These are phyloP conservation scores for Paramecium primaurelia DNA, from an alignment of 73 alveolate genomes.

Conservation along the genomic window DNA sequence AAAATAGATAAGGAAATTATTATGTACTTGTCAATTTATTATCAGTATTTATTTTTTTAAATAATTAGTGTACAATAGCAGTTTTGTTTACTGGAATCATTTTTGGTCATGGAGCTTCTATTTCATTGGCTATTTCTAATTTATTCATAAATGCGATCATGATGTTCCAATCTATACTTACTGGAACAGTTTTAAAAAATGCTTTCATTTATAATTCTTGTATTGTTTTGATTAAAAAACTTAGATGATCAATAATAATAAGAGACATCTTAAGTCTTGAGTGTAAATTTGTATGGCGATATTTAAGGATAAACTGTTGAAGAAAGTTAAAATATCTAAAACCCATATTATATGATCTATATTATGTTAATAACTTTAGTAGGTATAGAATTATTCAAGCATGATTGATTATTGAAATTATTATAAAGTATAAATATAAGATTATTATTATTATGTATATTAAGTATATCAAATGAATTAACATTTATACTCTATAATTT, in stretches of 20 bases:
- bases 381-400: background rate
- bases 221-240: background rate
- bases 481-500: background rate
- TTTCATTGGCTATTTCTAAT: background rate
- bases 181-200: background rate
- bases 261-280: constrained; percentile 7
- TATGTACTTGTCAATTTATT: background rate
- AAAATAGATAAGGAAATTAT: background rate
- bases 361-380: background rate
- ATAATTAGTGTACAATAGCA: constrained; percentile 5
- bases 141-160: background rate
- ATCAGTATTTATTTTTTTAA: background rate
- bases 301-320: background rate
- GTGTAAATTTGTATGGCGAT: background rate
- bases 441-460: background rate
- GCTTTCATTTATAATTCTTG: constrained; percentile 14
- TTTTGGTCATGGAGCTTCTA: constrained; percentile 16
- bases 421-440: background rate
- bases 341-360: background rate
- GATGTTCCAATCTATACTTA: background rate
- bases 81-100: constrained; percentile 12
- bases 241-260: background rate
- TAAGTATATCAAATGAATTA: too few species aligned
- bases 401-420: constrained; percentile 12
- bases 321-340: background rate